phyloP scores from a whole-genome alignment of 2,329 filamentous ascomycete genomes.

The Colletotrichum noveboracense region DNA sequence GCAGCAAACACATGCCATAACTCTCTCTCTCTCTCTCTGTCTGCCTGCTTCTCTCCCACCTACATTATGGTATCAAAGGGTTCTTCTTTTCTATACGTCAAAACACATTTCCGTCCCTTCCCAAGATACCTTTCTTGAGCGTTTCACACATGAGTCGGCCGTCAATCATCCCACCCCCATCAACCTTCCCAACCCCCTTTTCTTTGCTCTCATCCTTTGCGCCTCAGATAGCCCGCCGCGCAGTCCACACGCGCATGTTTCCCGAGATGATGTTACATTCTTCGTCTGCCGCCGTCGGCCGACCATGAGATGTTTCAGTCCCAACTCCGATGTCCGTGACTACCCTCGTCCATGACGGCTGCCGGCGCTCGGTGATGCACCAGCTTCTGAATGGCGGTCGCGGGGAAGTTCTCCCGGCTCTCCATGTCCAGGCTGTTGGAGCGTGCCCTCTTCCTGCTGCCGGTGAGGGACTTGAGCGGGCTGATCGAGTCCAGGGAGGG shows the following conservation, averaged over 20 bases:
- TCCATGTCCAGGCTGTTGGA: slow-evolving; percentile 24
- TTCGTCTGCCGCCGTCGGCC: not conserved
- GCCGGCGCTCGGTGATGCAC: slow-evolving; percentile 20
- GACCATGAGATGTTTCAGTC: slow-evolving; percentile 12
- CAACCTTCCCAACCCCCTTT: not conserved
- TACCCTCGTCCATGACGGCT: slow-evolving; percentile 17
- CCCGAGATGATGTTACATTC: not conserved
- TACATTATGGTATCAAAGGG: slow-evolving; percentile 15
- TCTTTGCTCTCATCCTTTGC: not conserved
- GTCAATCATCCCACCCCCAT: slow-evolving; percentile 8
- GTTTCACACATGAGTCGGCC: slow-evolving; percentile 18
- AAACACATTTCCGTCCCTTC: not conserved
- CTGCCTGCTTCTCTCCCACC: not conserved
- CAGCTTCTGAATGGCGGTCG: slow-evolving; percentile 22
- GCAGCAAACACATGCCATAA: not conserved
- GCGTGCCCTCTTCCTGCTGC: slow-evolving; percentile 20
- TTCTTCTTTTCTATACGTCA: not conserved
- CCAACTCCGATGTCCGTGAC: slow-evolving; percentile 21
- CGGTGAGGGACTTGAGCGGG: slow-evolving; percentile 18
- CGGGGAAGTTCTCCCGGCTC: slow-evolving; percentile 24
- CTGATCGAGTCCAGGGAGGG: slow-evolving; percentile 22
- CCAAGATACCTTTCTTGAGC: not conserved
- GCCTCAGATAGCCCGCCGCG: not conserved
- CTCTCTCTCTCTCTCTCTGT: not conserved
- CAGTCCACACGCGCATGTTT: not conserved